Evolutionary conservation across 768 basidiomycete genomes (phyloP).

Genomic region (Russula dissimulans): DNA sequence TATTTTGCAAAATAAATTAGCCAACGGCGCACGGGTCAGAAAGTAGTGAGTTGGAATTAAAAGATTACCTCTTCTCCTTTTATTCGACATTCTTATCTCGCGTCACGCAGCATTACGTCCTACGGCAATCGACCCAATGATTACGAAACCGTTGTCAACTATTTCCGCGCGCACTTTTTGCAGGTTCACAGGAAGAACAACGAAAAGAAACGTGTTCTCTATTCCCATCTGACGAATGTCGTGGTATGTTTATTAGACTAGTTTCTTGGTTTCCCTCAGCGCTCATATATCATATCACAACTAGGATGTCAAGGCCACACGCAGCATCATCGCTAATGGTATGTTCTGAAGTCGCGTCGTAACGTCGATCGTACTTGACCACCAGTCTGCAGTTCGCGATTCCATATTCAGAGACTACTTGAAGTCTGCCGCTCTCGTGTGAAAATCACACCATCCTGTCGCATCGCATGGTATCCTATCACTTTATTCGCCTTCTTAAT

Average conservation of each 20-base stretch:
- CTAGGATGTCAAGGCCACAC: conserved; percentile 77
- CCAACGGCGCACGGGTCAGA: conserved; percentile 55
- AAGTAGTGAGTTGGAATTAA: conserved; percentile 52
- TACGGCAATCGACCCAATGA: conserved; percentile 75
- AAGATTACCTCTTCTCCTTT: conserved; percentile 1
- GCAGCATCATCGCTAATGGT: conserved; percentile 78
- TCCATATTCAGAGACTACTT: conserved; percentile 32
- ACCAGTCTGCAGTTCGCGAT: conserved; percentile 23
- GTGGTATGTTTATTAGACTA: conserved; percentile 36
- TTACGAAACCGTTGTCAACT: conserved; percentile 72
- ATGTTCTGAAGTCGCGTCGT: conserved; percentile 1
- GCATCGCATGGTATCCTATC: background rate
- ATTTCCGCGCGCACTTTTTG: conserved; percentile 82
- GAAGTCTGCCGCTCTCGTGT: conserved; percentile 31
- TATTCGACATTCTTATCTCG: background rate
- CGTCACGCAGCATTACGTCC: conserved; percentile 55
- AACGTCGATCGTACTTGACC: background rate
- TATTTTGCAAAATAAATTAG: conserved; percentile 61
- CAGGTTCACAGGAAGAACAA: conserved; percentile 76
- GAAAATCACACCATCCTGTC: background rate
- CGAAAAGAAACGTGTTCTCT: conserved; percentile 70
- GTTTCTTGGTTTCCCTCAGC: background rate
- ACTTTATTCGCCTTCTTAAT: background rate
- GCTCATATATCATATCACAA: background rate
- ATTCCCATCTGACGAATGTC: conserved; percentile 74